A percentile compares a stretch with the other conserved stretches of the same genome.
phyloP scores from a whole-genome alignment of 495 filamentous ascomycete species.

The Letharia columbiana region DNA sequence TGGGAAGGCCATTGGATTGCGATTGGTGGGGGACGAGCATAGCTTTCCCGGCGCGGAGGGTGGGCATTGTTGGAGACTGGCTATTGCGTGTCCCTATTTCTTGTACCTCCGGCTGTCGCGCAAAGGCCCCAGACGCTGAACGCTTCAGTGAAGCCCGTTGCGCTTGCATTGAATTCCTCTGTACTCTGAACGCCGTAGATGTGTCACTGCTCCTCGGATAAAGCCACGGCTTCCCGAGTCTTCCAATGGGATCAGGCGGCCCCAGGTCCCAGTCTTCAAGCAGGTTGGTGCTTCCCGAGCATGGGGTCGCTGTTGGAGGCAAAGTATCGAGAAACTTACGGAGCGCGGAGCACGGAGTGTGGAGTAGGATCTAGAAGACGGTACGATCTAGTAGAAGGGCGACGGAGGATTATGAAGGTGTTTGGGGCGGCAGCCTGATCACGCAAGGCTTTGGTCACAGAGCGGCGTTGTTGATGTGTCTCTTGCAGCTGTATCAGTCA shows the following conservation, averaged over 20 bases:
- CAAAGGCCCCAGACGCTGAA: conserved; percentile 61
- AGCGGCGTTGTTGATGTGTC: neutral
- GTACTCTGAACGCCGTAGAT: neutral
- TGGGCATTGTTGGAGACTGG: conserved; percentile 26
- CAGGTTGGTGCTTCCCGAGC: neutral
- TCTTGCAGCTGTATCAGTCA: neutral
- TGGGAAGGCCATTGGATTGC: conserved; percentile 42
- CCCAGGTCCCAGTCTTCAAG: neutral
- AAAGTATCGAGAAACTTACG: neutral
- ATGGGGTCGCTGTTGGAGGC: too few relatives aligned
- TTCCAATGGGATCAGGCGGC: neutral
- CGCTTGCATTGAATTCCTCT: conserved; percentile 5
- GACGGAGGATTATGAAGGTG: neutral
- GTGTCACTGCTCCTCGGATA: neutral
- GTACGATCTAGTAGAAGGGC: neutral
- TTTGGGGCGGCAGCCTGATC: conserved; percentile 7
- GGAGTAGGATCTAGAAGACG: neutral
- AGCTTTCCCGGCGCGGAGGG: neutral
- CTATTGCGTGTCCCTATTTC: conserved; percentile 31
- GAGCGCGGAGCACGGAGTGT: neutral
- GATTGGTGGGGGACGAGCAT: neutral
- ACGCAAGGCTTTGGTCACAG: conserved; percentile 7
- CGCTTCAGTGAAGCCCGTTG: conserved; percentile 51
- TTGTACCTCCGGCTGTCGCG: conserved; percentile 35
- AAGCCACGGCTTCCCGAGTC: neutral